A percentile compares a stretch with the other conserved stretches of the same genome.
Evolutionary conservation across 345 rosid species (phyloP).

Genomic region (Corymbia maculata): DNA sequence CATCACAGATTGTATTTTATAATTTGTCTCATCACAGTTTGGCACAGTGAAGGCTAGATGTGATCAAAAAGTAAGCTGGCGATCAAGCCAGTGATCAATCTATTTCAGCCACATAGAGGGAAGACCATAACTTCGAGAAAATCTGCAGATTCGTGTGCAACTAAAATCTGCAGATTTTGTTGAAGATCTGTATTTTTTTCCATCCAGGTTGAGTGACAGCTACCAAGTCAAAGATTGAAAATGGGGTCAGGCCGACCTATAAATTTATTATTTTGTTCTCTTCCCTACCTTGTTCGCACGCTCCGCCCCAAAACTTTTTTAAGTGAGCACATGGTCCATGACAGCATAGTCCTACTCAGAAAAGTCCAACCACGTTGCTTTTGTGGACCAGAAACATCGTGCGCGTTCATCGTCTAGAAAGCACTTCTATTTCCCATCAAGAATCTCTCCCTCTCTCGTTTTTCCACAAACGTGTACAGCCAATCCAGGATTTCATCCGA

Average conservation of each 20-base stretch:
- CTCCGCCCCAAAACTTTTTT: neutral
- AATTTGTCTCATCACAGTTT: neutral
- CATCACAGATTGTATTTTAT: neutral
- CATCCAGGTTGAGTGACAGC: neutral
- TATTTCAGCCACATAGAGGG: neutral
- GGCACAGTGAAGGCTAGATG: too few relatives aligned
- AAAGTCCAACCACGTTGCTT: neutral
- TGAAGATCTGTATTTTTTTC: neutral
- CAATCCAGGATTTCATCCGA: neutral
- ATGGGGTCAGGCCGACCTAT: neutral
- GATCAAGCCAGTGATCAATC: neutral
- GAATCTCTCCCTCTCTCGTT: neutral
- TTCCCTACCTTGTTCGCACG: neutral
- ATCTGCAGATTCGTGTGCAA: neutral
- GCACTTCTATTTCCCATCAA: neutral
- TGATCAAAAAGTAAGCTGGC: neutral
- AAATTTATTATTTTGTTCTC: neutral
- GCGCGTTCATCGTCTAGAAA: neutral
- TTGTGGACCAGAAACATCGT: neutral
- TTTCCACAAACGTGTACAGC: neutral
- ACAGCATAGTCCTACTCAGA: neutral
- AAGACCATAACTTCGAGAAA: neutral
- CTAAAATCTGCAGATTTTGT: neutral
- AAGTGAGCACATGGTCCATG: neutral
- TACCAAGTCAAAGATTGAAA: neutral